These are phyloP conservation scores for Colletotrichum euphorbiae DNA, from an alignment of 2,329 filamentous ascomycete species.

Conservation along the genomic window DNA sequence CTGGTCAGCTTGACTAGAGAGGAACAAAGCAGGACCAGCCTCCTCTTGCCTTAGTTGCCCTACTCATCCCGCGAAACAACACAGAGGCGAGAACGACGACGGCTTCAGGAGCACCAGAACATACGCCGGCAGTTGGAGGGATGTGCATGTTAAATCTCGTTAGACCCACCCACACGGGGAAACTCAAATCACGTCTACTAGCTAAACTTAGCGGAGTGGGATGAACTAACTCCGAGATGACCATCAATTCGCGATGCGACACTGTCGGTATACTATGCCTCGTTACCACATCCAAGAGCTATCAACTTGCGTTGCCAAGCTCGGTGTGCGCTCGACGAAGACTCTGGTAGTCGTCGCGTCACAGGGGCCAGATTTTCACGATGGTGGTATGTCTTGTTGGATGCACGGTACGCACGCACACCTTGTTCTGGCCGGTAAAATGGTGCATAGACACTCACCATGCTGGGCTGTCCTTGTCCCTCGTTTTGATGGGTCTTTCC, in stretches of 20 bases:
- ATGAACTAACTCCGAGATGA: constrained; percentile 39
- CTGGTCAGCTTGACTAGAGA: constrained; percentile 16
- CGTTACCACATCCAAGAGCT: background rate
- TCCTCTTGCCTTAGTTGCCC: constrained; percentile 16
- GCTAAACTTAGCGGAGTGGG: constrained; percentile 38
- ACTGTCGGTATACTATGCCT: background rate
- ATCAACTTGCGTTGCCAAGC: constrained; percentile 13
- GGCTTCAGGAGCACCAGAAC: constrained; percentile 2
- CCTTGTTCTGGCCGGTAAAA: background rate
- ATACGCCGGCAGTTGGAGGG: constrained; percentile 35
- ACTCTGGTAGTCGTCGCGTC: constrained; percentile 6
- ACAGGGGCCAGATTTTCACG: constrained; percentile 2
- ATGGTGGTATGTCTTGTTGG: constrained; percentile 12
- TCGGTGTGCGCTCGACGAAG: background rate
- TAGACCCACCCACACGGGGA: constrained; percentile 40
- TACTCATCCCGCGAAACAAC: background rate
- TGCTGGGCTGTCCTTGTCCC: constrained; percentile 26
- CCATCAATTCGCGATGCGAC: constrained; percentile 21
- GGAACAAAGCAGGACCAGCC: constrained; percentile 17
- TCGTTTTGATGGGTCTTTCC: constrained; percentile 11
- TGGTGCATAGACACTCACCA: constrained; percentile 22
- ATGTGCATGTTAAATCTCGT: constrained; percentile 39
- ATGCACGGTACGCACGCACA: constrained; percentile 8
- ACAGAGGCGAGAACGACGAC: constrained; percentile 3
- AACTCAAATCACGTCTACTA: constrained; percentile 34